Evolutionary conservation across 768 basidiomycete species (phyloP), one percentile per base, ranked within the genome.

Genomic region (Boletus insuetus): DNA sequence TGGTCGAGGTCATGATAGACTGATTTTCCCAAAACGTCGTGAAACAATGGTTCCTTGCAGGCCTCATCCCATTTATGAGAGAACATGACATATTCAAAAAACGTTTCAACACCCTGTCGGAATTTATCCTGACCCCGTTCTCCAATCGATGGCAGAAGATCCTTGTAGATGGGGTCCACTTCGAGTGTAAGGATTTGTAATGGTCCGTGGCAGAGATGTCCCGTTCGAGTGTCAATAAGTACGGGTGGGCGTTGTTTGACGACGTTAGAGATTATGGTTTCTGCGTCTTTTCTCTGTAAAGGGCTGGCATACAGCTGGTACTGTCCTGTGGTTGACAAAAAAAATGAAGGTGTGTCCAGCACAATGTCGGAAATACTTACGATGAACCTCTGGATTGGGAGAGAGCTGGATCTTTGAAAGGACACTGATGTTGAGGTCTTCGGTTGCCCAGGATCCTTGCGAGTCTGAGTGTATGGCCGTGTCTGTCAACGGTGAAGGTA

Each of bases 11-110:
- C 49, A 10, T 14, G 3, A 37, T 54, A 54, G n/a, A 53, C 12
- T 12, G 53, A 53, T 42, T 54, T 54, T 0, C 37, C 31, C 43
- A 9, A 14, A 13, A 55, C 9, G 20, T 55, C 54, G 4, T 46
- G 37, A 26, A 55, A 54, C 8, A 6, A 34, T 7, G 51, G 54
- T 29, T 55, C 54, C 12, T 39, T 5, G 51, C 13, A 19, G 11
- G 29, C 32, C 12, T 54, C 51, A 12, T 55, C 37, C 54, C 54
- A 55, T 40, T 54, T 55, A 11, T 55, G 52, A 34, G 54, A 55
- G 31, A 55, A 54, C 54, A 46, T 55, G 43, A 54, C 54, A 16
- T 54, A 55, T n/a, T 55, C 54, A 11, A 55, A 55, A 54, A 40
- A 54, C 3, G 32, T 16, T 31, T 55, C 52, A 37, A 55, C 51